Percentiles rank a stretch among this genome's conserved stretches.
phyloP scores from a whole-genome alignment of 2,329 filamentous ascomycete genomes.

The Xylaria sp. region DNA sequence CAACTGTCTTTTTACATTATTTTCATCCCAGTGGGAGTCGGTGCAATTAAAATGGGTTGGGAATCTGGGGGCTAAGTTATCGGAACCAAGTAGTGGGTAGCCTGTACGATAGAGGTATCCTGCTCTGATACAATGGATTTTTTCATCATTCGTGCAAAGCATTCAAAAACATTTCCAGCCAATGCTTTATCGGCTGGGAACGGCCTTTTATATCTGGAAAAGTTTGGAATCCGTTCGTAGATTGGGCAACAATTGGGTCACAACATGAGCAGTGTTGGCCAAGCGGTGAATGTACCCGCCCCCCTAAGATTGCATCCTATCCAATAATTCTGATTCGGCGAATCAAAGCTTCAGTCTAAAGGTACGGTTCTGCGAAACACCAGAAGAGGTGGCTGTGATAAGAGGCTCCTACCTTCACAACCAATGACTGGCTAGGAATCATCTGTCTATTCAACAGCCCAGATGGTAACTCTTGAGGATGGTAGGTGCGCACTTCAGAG shows the following conservation, averaged over 20 bases:
- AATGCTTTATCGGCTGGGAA: constrained; percentile 21
- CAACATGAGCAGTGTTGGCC: constrained; percentile 22
- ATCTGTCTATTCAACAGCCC: background rate
- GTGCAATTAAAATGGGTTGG: constrained; percentile 35
- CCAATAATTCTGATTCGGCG: constrained; percentile 14
- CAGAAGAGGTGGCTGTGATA: constrained; percentile 8
- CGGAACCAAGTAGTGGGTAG: constrained; percentile 31
- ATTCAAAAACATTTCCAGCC: background rate
- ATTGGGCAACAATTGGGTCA: constrained; percentile 42
- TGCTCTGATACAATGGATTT: constrained; percentile 32
- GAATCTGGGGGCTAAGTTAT: constrained; percentile 30
- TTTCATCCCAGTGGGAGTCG: constrained; percentile 37
- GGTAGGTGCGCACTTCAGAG: constrained; percentile 7
- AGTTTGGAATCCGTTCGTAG: constrained; percentile 16
- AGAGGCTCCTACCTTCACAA: background rate
- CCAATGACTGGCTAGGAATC: constrained; percentile 11
- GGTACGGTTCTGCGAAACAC: no score
- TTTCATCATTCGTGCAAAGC: constrained; percentile 10
- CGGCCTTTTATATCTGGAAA: constrained; percentile 34
- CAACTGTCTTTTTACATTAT: constrained; percentile 32
- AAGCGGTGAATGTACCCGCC: constrained; percentile 24
- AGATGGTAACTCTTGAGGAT: background rate
- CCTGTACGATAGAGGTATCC: constrained; percentile 37
- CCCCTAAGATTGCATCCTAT: constrained; percentile 14
- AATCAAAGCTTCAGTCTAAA: constrained; percentile 7